Percentiles rank a stretch among this genome's conserved stretches.
phyloP scores from a whole-genome alignment of 2,329 filamentous ascomycete genomes.

The Sporothrix schenckii region DNA sequence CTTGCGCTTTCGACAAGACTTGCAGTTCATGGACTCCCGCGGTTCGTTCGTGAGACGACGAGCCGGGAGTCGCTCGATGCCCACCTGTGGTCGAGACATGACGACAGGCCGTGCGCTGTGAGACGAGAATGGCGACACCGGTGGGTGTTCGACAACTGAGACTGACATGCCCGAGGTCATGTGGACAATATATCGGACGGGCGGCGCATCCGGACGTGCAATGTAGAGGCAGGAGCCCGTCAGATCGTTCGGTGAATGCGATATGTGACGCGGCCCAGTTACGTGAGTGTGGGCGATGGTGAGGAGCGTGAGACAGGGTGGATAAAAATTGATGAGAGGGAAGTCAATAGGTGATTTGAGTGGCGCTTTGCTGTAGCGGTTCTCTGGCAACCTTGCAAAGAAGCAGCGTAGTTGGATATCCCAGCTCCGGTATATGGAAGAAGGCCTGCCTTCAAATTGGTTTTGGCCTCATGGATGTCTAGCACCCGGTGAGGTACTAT shows the following conservation, averaged over 20 bases:
- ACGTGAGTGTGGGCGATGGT: not conserved
- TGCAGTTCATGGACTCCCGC: constrained; percentile 93
- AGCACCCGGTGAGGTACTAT: not conserved
- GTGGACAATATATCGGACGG: not conserved
- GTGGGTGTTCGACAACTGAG: constrained; percentile 48
- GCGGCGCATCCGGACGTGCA: constrained; percentile 12
- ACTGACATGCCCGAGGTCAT: constrained; percentile 45
- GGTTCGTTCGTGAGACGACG: constrained; percentile 73
- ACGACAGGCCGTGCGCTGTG: constrained; percentile 52
- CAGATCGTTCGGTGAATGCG: not conserved
- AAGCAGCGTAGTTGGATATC: not conserved
- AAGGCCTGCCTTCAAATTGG: constrained; percentile 12
- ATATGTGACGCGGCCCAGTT: not conserved
- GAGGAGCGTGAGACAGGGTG: not conserved
- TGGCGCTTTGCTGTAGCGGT: not conserved
- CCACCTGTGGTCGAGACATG: constrained; percentile 76
- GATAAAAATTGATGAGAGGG: not conserved
- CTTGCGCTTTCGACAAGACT: constrained; percentile 90
- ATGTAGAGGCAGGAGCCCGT: not conserved
- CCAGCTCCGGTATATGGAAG: not conserved
- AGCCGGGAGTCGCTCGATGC: constrained; percentile 76
- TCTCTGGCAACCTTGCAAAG: not conserved
- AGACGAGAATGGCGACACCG: constrained; percentile 43
- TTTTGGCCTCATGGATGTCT: not conserved
- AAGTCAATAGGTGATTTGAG: not conserved